Percentiles rank a stretch among this genome's conserved stretches.
These are phyloP conservation scores for Kuraishia floccosa DNA, from an alignment of 805 yeast genomes.

Conservation along the genomic window DNA sequence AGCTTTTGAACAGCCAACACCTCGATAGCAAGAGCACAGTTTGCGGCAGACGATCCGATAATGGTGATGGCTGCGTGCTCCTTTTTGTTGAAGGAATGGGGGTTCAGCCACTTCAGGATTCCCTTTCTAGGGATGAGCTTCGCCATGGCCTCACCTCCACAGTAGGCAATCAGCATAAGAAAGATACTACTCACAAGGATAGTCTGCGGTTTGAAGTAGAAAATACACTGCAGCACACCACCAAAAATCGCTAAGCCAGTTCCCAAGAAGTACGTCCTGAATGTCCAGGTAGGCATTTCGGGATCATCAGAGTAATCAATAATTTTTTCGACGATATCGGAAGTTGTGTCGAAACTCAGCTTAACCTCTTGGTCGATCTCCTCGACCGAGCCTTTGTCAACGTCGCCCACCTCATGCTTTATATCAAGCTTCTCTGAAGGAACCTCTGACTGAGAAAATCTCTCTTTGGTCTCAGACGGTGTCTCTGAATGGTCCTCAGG, in stretches of 20 bases:
- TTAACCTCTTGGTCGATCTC: background rate
- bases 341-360: background rate
- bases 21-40: conserved; percentile 48
- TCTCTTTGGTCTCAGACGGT: no score
- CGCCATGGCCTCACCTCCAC: conserved; percentile 17
- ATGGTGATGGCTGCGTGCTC: conserved; percentile 51
- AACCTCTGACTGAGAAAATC: no score
- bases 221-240: conserved; percentile 21
- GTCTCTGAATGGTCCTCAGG: no score
- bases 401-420: no score
- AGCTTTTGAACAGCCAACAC: conserved; percentile 36
- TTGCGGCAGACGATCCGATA: conserved; percentile 33
- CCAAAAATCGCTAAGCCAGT: conserved; percentile 21
- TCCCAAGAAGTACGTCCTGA: conserved; percentile 21
- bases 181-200: conserved; percentile 20
- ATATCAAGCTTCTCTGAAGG: no score
- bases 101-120: conserved; percentile 27
- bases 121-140: conserved; percentile 14
- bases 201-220: conserved; percentile 23
- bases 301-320: conserved; percentile 24
- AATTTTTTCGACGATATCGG: conserved; percentile 10
- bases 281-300: conserved; percentile 21
- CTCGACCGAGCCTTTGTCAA: no score
- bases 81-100: conserved; percentile 52
- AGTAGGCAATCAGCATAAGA: conserved; percentile 19